A percentile compares a stretch with the other conserved stretches of the same genome.
phyloP scores from a whole-genome alignment of 176 grass and related monocot species.

The Aegilops tauschii region DNA sequence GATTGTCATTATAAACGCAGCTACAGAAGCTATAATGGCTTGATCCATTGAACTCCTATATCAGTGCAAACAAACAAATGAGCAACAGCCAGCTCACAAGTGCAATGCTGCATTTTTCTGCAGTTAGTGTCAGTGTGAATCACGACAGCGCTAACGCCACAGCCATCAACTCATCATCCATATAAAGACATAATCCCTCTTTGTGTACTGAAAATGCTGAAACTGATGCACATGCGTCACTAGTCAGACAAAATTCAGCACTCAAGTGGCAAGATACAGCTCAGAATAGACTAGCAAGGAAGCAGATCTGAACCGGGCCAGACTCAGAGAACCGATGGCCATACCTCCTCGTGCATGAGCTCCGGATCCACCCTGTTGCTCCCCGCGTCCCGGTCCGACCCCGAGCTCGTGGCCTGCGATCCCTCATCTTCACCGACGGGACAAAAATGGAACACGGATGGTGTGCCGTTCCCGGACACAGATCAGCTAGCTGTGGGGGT shows the following conservation, averaged over 20 bases:
- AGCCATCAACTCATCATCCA: neutral
- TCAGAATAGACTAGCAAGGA: neutral
- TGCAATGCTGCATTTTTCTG: neutral
- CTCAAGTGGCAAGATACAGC: neutral
- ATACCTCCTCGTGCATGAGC: constrained; percentile 21
- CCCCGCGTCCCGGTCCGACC: neutral
- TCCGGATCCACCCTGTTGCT: constrained; percentile 2
- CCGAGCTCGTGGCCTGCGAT: neutral
- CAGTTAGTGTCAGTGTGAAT: neutral
- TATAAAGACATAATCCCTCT: neutral
- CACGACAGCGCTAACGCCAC: neutral
- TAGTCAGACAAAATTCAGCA: constrained; percentile 13
- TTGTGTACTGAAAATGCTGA: neutral
- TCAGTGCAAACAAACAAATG: no score
- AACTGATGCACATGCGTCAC: neutral
- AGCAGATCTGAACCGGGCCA: neutral
- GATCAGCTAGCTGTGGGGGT: no score
- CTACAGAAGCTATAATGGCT: no score
- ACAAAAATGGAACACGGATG: neutral
- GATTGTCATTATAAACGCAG: no score
- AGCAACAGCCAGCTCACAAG: no score
- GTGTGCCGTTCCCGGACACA: no score
- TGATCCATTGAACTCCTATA: no score
- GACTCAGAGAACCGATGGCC: neutral
- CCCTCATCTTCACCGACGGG: neutral